Conservation (phyloP, 148 eudicot species). For the Nepenthes gracilis region DNA sequence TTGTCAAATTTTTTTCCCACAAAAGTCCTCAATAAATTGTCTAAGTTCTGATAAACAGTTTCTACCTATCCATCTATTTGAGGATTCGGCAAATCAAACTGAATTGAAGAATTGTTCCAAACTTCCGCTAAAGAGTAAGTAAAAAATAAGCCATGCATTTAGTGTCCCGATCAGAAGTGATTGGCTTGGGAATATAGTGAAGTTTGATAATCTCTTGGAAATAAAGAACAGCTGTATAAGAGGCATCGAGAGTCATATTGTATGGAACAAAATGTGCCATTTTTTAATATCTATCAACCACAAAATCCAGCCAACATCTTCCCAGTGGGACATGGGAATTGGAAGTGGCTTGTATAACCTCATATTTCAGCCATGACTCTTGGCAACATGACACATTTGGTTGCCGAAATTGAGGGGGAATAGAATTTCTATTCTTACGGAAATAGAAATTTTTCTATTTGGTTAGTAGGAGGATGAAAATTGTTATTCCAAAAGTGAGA, state of each 20-base stretch:
- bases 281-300: neutral
- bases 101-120: neutral
- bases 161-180: slow-evolving; percentile 1
- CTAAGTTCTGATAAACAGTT: neutral
- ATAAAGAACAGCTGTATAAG: neutral
- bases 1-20: no score
- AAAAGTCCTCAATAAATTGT: neutral
- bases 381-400: no score
- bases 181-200: neutral
- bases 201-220: neutral
- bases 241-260: slow-evolving; percentile 1
- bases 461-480: no score
- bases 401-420: no score
- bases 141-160: neutral
- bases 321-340: no score
- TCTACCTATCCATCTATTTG: neutral
- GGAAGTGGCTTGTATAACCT: no score
- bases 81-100: neutral
- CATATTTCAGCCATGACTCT: no score
- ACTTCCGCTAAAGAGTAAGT: neutral
- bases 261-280: neutral
- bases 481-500: no score
- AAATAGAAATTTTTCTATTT: no score
- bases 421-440: no score
- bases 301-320: no score